Evolutionary conservation across 192 early-diverging fungal genomes (phyloP).

Genomic region (Haplosporangium gracile): DNA sequence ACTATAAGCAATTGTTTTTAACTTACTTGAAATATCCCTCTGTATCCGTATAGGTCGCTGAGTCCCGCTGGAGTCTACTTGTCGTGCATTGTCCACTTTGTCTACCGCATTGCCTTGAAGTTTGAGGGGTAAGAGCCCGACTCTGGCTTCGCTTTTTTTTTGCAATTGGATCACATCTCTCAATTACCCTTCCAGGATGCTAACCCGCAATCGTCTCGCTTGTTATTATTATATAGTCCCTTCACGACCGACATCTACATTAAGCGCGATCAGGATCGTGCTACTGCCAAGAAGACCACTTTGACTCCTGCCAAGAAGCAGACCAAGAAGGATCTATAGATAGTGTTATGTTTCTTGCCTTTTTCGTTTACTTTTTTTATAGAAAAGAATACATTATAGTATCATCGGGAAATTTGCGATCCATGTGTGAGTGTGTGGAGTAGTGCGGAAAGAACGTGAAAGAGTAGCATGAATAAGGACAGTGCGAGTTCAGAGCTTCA

Average conservation of each 20-base stretch:
- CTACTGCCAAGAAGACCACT: conserved; percentile 14
- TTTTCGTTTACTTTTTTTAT: not conserved
- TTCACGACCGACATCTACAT: conserved; percentile 88
- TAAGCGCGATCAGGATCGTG: conserved; percentile 55
- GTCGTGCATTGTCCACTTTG: conserved; percentile 76
- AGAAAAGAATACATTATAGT: not conserved
- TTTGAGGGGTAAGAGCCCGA: conserved; percentile 77
- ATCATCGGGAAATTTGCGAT: not conserved
- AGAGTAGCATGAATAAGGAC: not conserved
- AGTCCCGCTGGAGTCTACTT: conserved; percentile 82
- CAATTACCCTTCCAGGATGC: not conserved
- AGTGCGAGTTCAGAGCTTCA: no score
- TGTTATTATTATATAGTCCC: conserved; percentile 62
- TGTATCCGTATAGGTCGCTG: conserved; percentile 59
- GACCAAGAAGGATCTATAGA: conserved; percentile 49
- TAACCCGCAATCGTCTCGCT: not conserved
- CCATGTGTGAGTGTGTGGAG: not conserved
- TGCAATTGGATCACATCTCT: not conserved
- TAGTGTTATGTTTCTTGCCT: not conserved
- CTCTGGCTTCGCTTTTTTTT: not conserved
- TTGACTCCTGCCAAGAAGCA: not conserved
- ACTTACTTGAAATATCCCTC: not conserved
- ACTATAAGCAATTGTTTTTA: not conserved
- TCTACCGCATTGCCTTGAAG: conserved; percentile 81
- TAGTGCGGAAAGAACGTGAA: not conserved